Percentiles rank a stretch among this genome's conserved stretches.
These are phyloP conservation scores for Phylloporus sp. DNA, from an alignment of 768 basidiomycete genomes.

Conservation along the genomic window DNA sequence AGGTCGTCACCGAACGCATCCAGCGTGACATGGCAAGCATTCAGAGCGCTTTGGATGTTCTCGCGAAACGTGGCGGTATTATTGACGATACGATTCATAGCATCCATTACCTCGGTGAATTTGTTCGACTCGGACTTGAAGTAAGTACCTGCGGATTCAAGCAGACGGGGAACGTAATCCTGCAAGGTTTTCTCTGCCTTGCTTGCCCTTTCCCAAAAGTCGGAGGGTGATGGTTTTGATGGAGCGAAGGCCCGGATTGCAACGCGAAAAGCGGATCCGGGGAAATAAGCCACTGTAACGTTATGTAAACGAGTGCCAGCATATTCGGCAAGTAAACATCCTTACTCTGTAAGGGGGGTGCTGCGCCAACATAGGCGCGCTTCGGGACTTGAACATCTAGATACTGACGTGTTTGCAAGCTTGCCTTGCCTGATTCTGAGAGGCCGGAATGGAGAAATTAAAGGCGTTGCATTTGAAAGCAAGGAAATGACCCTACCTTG, in stretches of 20 bases:
- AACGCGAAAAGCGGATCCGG: background rate
- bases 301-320: background rate
- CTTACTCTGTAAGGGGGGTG: background rate
- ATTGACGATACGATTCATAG: slow-evolving; percentile 7
- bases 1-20: slow-evolving; percentile 4
- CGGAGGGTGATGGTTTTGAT: background rate
- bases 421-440: too few species aligned
- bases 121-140: slow-evolving; percentile 6
- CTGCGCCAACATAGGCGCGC: background rate
- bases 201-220: slow-evolving; percentile 10
- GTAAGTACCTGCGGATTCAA: background rate
- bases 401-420: background rate
- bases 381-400: background rate
- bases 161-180: slow-evolving; percentile 5
- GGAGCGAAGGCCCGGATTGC: background rate
- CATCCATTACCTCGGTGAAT: background rate
- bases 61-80: slow-evolving; percentile 8
- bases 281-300: background rate
- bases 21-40: background rate
- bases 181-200: background rate
- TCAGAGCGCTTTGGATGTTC: slow-evolving; percentile 1
- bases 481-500: background rate
- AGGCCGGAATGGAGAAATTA: too few species aligned
- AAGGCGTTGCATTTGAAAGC: background rate
- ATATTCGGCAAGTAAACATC: background rate